Base-by-base conservation (phyloP, 345 rosid species). In the sweet orange (Citrus sinensis) region DNA sequence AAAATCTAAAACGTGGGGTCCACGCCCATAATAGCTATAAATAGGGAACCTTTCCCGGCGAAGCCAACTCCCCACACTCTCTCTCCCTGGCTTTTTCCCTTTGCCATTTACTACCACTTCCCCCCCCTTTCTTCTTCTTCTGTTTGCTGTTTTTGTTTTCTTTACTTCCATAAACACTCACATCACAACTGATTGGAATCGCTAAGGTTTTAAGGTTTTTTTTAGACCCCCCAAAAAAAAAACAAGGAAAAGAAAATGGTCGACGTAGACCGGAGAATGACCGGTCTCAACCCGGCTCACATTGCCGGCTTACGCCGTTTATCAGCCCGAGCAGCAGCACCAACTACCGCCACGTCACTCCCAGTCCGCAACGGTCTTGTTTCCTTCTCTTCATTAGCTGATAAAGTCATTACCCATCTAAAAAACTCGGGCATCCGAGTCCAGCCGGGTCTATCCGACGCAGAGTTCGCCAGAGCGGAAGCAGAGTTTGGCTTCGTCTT, bases 251-350 rank as follows among this genome's bases (percentile, higher is more conserved):
- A 51, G 39, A 82, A 75, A 71, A 96, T 96, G 99, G 99, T 94
- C 73, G 99, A 96, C 89, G 98, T 96, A 8, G 99, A 96, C 92
- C 89, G 99, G 84, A 89, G 99, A 55, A 88, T 92, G 93, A 77
- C 90, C 83, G 95, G 97, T 78, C 94, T 94, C 20, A 92, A 91
- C 58, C 99, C 97, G 82, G 90, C 93, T 37, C 97, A 96, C 82
- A 69, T 91, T 14, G 98, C 99, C 10, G 99, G 97, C 40, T 86
- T 94, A 75, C 99, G 98, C 75, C 98, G 99, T 70, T 91, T 96
- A 70, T 96, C 98, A 3, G 98, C 97, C 40, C 84, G 98, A 0
- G 99, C 99, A 35, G 89, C 98, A 29, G 95, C 97, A 62, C 91
- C 92, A 27, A 81, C 91, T 2, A 73, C 90, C 3, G 74, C 89